A percentile compares a stretch with the other conserved stretches of the same genome.
These are phyloP conservation scores for Solanum sitiens DNA, from an alignment of 257 asterid genomes.

Conservation along the genomic window DNA sequence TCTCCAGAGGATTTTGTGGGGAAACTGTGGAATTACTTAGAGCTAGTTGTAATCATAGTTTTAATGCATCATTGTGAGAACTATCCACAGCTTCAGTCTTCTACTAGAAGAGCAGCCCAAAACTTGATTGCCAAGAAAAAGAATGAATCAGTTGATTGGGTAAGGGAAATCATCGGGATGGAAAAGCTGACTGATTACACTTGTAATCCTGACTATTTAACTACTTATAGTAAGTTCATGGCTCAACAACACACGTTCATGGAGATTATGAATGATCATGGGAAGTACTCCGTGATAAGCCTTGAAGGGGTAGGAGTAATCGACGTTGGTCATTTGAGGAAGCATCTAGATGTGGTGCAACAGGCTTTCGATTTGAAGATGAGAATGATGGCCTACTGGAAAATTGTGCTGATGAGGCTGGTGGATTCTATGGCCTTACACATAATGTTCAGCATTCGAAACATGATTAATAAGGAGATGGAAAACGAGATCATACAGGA, in stretches of 20 bases:
- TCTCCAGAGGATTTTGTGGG: not conserved
- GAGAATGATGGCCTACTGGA: conserved; percentile 22
- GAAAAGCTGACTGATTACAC: conserved; percentile 7
- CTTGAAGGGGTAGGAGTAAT: conserved; percentile 14
- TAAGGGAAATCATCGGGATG: not conserved
- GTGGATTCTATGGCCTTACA: conserved; percentile 18
- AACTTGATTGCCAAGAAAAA: conserved; percentile 5
- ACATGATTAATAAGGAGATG: conserved; percentile 12
- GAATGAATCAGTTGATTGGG: conserved; percentile 17
- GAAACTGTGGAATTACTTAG: not conserved
- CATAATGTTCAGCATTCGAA: not conserved
- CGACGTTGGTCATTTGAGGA: not conserved
- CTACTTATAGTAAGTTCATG: conserved; percentile 4
- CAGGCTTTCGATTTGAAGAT: conserved; percentile 23
- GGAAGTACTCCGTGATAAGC: not conserved
- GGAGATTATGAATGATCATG: not conserved
- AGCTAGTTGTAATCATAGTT: not conserved
- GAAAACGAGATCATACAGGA: conserved; percentile 5
- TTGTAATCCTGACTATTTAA: not conserved
- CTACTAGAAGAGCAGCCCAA: not conserved
- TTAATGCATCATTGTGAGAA: not conserved
- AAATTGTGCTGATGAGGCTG: not conserved
- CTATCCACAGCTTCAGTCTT: not conserved
- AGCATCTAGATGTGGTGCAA: not conserved
- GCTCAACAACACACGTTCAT: not conserved